Percentiles rank a stretch among this genome's conserved stretches.
Conservation (phyloP, 2,329 filamentous ascomycete species). For the Cladorrhinum sp. region DNA sequence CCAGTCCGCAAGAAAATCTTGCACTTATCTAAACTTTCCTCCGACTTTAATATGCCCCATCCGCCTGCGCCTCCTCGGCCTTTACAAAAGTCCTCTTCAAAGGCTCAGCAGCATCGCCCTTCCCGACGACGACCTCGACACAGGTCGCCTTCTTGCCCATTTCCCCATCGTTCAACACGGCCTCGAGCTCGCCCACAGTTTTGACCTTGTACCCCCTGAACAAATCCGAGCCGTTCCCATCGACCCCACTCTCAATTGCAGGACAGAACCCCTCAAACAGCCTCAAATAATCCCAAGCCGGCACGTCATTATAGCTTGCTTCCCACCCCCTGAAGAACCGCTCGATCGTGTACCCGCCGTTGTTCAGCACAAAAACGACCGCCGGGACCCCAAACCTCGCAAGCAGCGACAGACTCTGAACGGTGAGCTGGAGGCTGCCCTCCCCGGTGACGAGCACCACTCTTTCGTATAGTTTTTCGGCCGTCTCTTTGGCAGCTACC, state of each 20-base stretch:
- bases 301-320: neutral
- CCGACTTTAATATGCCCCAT: too few species aligned
- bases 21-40: neutral
- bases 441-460: too few species aligned
- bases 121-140: neutral
- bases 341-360: neutral
- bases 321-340: neutral
- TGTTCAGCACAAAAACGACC: too few species aligned
- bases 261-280: neutral
- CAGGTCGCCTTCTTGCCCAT: neutral
- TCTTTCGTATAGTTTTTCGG: too few species aligned
- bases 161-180: neutral
- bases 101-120: neutral
- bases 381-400: too few species aligned
- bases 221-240: neutral
- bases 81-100: neutral
- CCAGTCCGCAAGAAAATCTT: too few species aligned
- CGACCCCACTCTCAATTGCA: neutral
- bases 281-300: neutral
- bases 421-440: too few species aligned
- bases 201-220: neutral
- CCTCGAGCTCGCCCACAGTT: neutral
- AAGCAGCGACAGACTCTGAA: too few species aligned
- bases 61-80: neutral
- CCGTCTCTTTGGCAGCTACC: conserved; percentile 18